Percentiles rank a stretch among this genome's conserved stretches.
Conservation (phyloP, 1,284 basidiomycete genomes). For the Fistulinella cinereoalba region DNA sequence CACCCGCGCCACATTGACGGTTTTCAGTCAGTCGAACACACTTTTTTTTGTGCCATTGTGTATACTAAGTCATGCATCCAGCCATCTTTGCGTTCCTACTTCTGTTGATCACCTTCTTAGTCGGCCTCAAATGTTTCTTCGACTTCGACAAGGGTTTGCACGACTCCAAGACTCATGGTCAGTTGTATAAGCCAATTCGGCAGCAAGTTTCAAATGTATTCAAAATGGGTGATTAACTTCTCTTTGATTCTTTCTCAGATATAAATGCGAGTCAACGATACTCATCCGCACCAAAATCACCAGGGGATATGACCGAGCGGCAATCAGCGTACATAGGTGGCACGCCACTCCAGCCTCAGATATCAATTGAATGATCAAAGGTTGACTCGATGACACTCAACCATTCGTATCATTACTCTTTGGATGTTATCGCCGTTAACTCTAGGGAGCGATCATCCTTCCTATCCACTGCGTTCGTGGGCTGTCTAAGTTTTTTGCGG, state of each 20-base stretch:
- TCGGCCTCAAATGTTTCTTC: constrained; percentile 73
- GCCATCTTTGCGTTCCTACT: constrained; percentile 73
- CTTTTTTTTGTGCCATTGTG: neutral
- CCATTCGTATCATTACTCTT: constrained; percentile 3
- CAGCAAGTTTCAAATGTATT: constrained; percentile 22
- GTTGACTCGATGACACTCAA: neutral
- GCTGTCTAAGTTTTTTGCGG: constrained; percentile 1
- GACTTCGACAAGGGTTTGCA: constrained; percentile 77
- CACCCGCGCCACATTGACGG: constrained; percentile 71
- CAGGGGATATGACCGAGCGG: constrained; percentile 48
- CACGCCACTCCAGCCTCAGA: constrained; percentile 39
- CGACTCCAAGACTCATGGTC: constrained; percentile 69
- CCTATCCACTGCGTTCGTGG: neutral
- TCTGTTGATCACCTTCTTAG: constrained; percentile 64
- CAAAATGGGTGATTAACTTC: constrained; percentile 37
- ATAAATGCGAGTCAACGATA: constrained; percentile 48
- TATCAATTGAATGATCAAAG: constrained; percentile 47
- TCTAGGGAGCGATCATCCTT: constrained; percentile 2
- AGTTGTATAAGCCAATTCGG: constrained; percentile 43
- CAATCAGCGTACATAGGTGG: constrained; percentile 35
- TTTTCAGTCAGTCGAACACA: constrained; percentile 67
- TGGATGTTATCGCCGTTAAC: constrained; percentile 4
- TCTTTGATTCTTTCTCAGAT: constrained; percentile 37
- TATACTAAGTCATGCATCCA: constrained; percentile 28
- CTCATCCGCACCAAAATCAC: constrained; percentile 37